Base-by-base conservation (phyloP, 2,329 filamentous ascomycete genomes). In the Ophiocordyceps polyrhachis-furcata region DNA sequence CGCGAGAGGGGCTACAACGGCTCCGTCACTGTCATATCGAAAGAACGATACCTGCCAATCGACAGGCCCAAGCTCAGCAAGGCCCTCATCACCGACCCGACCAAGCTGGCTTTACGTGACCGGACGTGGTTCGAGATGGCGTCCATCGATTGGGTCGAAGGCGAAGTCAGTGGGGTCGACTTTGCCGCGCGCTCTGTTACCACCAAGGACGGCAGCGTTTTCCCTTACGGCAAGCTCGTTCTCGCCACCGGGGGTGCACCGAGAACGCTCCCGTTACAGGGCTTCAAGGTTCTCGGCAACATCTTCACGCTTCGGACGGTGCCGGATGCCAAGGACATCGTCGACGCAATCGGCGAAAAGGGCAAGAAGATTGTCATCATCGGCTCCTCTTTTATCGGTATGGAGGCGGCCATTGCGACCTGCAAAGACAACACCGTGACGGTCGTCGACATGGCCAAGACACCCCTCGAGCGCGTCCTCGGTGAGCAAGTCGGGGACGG, bases 41-140 rank as follows among this genome's bases (percentile, higher is more conserved):
- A 75, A 50, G 91, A 98, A 62, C 81, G 83, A 20, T 82, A 91
- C 58, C 72, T 82, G 31, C 88, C 88, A 29, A 88, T 96, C 54
- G 91, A 98, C 65, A 78, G 91, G 19, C 86, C 91, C 12, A 96
- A 96, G 69, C 73, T 98, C 40, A 95, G 88, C 56, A 98, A 98
- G 64, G 86, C 89, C 0, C 70, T 98, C 13, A 73, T 95, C 49
- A 76, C 83, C 7, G 89, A 98, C 57, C 62, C 77, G 1, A 71
- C 73, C 41, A 94, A 93, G 64, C 65, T 94, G 40, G 77, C 81
- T 40, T 82, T 79, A 71, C 74, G 91, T 49, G 74, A 83, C 44
- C 71, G 77, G 50, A 76, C 79, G 31, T 95, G 83, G 74, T 96
- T 84, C 62, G 79, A 79, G 46, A 64, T 64, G 11, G 74, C 68